These are phyloP conservation scores for Dactylis glomerata DNA, from an alignment of 176 grass and related monocot genomes.

Conservation along the genomic window DNA sequence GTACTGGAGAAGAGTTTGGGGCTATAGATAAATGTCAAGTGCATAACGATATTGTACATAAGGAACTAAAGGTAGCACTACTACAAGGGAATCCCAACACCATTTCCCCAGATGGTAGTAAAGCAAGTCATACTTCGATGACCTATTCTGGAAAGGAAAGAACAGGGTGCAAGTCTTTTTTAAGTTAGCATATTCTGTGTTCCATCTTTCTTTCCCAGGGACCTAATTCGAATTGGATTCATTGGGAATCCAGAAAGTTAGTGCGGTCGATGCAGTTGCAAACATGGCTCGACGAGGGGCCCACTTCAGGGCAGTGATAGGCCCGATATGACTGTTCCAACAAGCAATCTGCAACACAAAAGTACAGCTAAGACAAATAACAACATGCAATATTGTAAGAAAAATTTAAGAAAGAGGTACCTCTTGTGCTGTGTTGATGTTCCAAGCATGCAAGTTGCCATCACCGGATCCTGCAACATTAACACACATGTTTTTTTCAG, in stretches of 20 bases:
- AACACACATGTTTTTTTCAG: slow-evolving; percentile 23
- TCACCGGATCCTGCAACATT: slow-evolving; percentile 86
- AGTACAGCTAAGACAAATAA: slow-evolving; percentile 11
- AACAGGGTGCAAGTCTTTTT: slow-evolving; percentile 9
- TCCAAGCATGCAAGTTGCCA: slow-evolving; percentile 96
- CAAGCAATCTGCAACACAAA: slow-evolving; percentile 60
- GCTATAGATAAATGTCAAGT: background rate
- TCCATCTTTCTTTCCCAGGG: background rate
- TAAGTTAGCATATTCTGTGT: slow-evolving; percentile 14
- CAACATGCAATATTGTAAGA: background rate
- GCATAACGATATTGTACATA: background rate
- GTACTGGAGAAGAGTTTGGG: background rate
- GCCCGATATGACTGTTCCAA: slow-evolving; percentile 95
- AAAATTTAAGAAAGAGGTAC: slow-evolving; percentile 36
- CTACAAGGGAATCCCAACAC: background rate
- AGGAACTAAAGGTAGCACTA: background rate
- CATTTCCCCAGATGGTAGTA: slow-evolving; percentile 8
- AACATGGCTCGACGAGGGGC: slow-evolving; percentile 84
- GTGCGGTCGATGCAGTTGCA: slow-evolving; percentile 73
- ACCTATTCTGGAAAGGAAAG: background rate
- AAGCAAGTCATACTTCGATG: slow-evolving; percentile 14
- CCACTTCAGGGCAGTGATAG: slow-evolving; percentile 85
- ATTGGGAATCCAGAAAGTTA: slow-evolving; percentile 90
- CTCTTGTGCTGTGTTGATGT: slow-evolving; percentile 78
- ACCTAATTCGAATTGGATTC: slow-evolving; percentile 34